phyloP scores from a whole-genome alignment of 352 stramenopile genomes.

The Phytophthora cajani region DNA sequence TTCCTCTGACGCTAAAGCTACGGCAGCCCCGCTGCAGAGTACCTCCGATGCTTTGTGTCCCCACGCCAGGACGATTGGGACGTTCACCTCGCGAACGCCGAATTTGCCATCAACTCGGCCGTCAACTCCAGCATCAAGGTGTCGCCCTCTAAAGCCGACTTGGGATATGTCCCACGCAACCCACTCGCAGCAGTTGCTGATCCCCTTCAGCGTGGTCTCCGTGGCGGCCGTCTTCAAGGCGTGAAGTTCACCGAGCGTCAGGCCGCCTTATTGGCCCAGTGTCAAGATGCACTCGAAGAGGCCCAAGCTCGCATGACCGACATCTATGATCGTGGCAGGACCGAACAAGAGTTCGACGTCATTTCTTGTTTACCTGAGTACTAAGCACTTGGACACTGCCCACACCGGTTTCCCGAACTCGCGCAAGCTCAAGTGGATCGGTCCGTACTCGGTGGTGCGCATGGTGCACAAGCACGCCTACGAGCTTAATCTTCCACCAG shows the following conservation, averaged over 20 bases:
- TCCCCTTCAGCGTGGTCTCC: background rate
- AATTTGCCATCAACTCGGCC: too few species aligned
- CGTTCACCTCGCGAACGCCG: constrained; percentile 2
- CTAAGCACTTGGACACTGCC: constrained; percentile 18
- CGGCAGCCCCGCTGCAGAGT: background rate
- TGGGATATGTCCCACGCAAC: constrained; percentile 7
- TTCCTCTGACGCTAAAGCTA: too few species aligned
- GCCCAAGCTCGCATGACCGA: constrained; percentile 20
- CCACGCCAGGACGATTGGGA: constrained; percentile 24
- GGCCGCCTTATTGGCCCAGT: constrained; percentile 6
- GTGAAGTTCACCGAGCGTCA: constrained; percentile 7
- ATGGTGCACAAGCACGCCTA: constrained; percentile 24
- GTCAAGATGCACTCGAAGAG: constrained; percentile 9
- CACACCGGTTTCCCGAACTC: constrained; percentile 4
- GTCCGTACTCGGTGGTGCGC: constrained; percentile 23
- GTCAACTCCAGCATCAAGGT: constrained; percentile 12
- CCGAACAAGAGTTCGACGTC: constrained; percentile 19
- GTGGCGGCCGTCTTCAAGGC: background rate
- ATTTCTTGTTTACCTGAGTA: constrained; percentile 24
- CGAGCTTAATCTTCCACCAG: constrained; percentile 21
- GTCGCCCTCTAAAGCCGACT: constrained; percentile 8
- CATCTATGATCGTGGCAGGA: constrained; percentile 18
- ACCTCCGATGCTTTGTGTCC: constrained; percentile 4
- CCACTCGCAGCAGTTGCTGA: background rate
- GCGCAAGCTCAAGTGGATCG: constrained; percentile 26